Percentiles rank a stretch among this genome's conserved stretches.
These are phyloP conservation scores for Isoetes taiwanensis DNA, from an alignment of 75 land plant genomes.

Conservation along the genomic window DNA sequence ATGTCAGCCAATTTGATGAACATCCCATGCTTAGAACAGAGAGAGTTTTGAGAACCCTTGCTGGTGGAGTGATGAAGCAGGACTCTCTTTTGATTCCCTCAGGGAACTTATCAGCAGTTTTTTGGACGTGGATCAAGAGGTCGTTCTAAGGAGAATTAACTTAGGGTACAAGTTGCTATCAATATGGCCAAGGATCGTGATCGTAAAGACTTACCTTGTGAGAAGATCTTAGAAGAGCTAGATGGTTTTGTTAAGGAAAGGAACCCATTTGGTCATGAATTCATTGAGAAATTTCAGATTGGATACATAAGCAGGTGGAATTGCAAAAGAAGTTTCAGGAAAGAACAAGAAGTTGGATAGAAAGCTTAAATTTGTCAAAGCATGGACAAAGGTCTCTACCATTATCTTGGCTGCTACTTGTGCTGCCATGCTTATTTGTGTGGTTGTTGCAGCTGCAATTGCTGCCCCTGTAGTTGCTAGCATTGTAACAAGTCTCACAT, in stretches of 20 bases:
- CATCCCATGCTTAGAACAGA: conserved; percentile 38
- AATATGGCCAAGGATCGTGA: conserved; percentile 40
- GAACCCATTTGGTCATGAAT: conserved; percentile 62
- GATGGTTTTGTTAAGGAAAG: conserved; percentile 10
- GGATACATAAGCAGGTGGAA: conserved; percentile 37
- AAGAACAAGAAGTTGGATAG: conserved; percentile 44
- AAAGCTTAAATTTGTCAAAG: conserved; percentile 35
- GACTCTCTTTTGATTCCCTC: conserved; percentile 64
- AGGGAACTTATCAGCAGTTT: conserved; percentile 56
- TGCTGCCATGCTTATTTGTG: conserved; percentile 58
- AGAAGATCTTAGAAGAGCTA: conserved; percentile 12
- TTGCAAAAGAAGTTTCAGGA: conserved; percentile 57
- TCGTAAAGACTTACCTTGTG: conserved; percentile 5
- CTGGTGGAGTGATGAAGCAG: conserved; percentile 13
- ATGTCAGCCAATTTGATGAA: conserved; percentile 45
- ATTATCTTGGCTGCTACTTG: conserved; percentile 58
- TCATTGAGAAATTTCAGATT: conserved; percentile 34
- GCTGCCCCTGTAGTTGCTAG: conserved; percentile 45
- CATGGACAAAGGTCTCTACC: conserved; percentile 68
- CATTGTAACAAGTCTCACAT: conserved; percentile 31
- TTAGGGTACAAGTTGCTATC: conserved; percentile 41
- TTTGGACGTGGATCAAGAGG: conserved; percentile 72
- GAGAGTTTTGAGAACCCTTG: conserved; percentile 41
- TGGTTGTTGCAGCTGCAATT: conserved; percentile 58
- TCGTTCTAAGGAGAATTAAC: conserved; percentile 47